Base-by-base conservation (phyloP, 192 early-diverging fungal genomes). In the Podila epicladia region DNA sequence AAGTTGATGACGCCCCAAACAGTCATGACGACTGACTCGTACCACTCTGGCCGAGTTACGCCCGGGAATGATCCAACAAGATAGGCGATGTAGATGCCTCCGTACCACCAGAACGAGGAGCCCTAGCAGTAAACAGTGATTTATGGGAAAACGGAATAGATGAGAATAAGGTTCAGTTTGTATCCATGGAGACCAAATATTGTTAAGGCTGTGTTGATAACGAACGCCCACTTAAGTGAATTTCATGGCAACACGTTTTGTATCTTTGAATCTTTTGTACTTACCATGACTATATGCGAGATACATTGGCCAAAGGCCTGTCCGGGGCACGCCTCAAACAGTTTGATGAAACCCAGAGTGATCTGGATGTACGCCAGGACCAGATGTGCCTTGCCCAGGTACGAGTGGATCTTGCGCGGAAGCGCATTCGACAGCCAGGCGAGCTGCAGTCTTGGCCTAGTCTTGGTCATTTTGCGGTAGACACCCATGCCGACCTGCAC, bases 1-100 rank as follows among this genome's bases (percentile, higher is more conserved):
- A 85, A 75, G 63, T 75, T 75, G 72, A 87, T 71, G 31, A 83
- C 59, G n/a, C 85, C 85, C 83, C 83, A 84, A 17, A 80, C 51
- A 8, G 74, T 69, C 70, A 87, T 71, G 33, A 84, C 38, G 8
- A 85, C 12, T 20, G 84, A 71, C 24, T 87, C 85, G 45, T 79
- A 80, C 64, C 74, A 73, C 51, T 87, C 85, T 50, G 82, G 82
- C 7, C 72, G 75, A 55, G 82, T 57, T 12, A 77, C 62, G 19
- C 75, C 76, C 17, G 83, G 83, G 63, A 86, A 72, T 24, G 83
- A 73, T 13, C 74, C 67, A 29, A 85, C 75, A 7, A 87, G 77
- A 26, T 87, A 84, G n/a, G 84, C 73, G 31, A 87, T 69, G 24
- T 78, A 73, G 5, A 84, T 71, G n/a, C 83, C 74, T 13, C 85